These are phyloP conservation scores for Aaosphaeria pasadenensis DNA, from an alignment of 2,329 filamentous ascomycete genomes.

Conservation along the genomic window DNA sequence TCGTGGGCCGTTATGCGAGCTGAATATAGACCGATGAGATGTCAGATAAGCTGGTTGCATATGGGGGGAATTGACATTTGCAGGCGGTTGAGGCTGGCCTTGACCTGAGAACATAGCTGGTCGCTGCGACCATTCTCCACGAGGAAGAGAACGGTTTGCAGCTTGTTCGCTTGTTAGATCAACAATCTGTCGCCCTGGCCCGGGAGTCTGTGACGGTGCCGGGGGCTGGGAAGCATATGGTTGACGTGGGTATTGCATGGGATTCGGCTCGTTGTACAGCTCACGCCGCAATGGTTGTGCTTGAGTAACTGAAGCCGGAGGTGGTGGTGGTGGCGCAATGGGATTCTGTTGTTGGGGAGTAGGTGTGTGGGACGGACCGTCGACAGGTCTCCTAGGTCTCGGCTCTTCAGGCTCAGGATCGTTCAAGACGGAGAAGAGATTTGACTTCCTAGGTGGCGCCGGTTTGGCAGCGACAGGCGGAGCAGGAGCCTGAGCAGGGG, in stretches of 20 bases:
- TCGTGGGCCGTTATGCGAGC: slow-evolving; percentile 29
- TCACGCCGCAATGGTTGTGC: slow-evolving; percentile 21
- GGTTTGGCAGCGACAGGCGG: slow-evolving; percentile 21
- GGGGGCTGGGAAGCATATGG: slow-evolving; percentile 15
- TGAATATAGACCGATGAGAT: slow-evolving; percentile 30
- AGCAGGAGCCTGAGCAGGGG: slow-evolving; percentile 12
- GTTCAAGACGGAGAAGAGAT: slow-evolving; percentile 37
- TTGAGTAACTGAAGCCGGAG: slow-evolving; percentile 10
- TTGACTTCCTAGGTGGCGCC: slow-evolving; percentile 36
- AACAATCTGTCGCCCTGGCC: slow-evolving; percentile 19
- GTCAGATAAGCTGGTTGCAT: slow-evolving; percentile 22
- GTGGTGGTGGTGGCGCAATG: slow-evolving; percentile 27
- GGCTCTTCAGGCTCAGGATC: slow-evolving; percentile 36
- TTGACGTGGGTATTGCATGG: slow-evolving; percentile 28
- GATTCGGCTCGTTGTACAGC: slow-evolving; percentile 19
- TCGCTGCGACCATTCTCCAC: slow-evolving; percentile 26
- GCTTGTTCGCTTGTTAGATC: slow-evolving; percentile 28
- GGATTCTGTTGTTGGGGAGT: slow-evolving; percentile 33
- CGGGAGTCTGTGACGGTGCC: slow-evolving; percentile 1
- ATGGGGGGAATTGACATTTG: slow-evolving; percentile 25
- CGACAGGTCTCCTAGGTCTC: slow-evolving; percentile 29
- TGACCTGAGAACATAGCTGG: slow-evolving; percentile 24
- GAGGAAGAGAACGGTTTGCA: slow-evolving; percentile 13
- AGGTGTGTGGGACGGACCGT: slow-evolving; percentile 32
- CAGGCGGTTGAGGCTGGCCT: slow-evolving; percentile 22